phyloP scores from a whole-genome alignment of 2,329 filamentous ascomycete genomes.

The Beauveria varroae region DNA sequence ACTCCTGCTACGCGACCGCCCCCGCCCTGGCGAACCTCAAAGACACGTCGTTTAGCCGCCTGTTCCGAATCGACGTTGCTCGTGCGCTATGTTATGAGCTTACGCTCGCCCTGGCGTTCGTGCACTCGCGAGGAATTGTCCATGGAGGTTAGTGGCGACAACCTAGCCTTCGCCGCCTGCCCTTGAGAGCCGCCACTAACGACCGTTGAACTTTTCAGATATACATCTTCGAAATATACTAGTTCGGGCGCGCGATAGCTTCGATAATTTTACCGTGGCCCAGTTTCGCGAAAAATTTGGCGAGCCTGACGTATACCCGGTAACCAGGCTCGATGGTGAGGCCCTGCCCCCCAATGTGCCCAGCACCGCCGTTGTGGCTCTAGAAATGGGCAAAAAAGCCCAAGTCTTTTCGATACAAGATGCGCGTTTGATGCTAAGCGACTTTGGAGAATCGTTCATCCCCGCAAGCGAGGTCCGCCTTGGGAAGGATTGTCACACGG shows the following conservation, averaged over 20 bases:
- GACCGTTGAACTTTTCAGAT: not conserved
- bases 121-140: conserved; percentile 5
- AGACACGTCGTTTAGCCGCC: not conserved
- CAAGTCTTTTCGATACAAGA: not conserved
- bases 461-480: not conserved
- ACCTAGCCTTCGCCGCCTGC: not conserved
- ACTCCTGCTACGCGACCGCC: not conserved
- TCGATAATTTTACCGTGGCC: not conserved
- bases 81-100: conserved; percentile 4
- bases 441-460: not conserved
- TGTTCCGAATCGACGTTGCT: conserved; percentile 5
- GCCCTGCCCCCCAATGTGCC: not conserved
- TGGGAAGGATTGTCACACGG: not conserved
- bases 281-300: not conserved
- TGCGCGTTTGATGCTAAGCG: not conserved
- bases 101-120: not conserved
- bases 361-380: not conserved
- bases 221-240: not conserved
- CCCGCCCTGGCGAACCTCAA: not conserved
- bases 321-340: not conserved
- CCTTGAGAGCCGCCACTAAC: not conserved
- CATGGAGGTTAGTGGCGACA: conserved; percentile 6
- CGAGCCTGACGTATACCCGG: not conserved
- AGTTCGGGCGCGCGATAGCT: not conserved
- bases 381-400: not conserved